These are phyloP conservation scores for Coniochaeta sp. DNA, from an alignment of 2,329 filamentous ascomycete genomes.

Conservation along the genomic window DNA sequence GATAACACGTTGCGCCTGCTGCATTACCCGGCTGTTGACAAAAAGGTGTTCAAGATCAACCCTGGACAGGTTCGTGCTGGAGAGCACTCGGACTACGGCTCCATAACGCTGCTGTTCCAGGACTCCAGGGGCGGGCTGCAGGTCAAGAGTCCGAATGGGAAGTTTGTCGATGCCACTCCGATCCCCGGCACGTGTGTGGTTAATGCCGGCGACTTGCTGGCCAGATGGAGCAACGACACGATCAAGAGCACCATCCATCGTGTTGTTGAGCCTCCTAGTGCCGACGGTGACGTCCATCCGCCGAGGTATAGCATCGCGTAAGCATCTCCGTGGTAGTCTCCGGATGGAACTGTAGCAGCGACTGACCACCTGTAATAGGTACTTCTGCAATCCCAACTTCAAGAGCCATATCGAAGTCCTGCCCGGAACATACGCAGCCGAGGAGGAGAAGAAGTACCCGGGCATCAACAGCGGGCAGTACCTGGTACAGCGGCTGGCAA, in stretches of 20 bases:
- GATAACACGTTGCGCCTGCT: constrained; percentile 68
- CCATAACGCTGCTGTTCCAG: constrained; percentile 56
- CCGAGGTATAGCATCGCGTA: constrained; percentile 79
- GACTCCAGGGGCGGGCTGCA: constrained; percentile 48
- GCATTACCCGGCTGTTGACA: constrained; percentile 66
- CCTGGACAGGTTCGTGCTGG: constrained; percentile 68
- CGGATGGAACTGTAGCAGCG: background rate
- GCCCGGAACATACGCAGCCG: constrained; percentile 61
- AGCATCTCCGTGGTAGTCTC: constrained; percentile 18
- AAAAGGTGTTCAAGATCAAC: constrained; percentile 57
- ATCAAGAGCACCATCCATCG: constrained; percentile 88
- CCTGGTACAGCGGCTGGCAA: constrained; percentile 65
- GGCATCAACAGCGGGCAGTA: constrained; percentile 76
- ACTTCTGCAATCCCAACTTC: constrained; percentile 86
- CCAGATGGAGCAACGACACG: constrained; percentile 83
- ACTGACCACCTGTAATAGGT: constrained; percentile 32
- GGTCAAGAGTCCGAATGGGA: constrained; percentile 62
- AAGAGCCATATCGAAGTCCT: constrained; percentile 70
- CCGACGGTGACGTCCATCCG: constrained; percentile 52
- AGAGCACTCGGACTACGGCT: constrained; percentile 63
- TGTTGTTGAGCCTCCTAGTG: constrained; percentile 73
- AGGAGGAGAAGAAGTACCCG: constrained; percentile 69
- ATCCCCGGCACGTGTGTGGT: constrained; percentile 77
- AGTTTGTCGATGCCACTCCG: constrained; percentile 75
- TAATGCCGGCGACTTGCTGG: constrained; percentile 81